Evolutionary conservation across 2,329 filamentous ascomycete species (phyloP), one percentile per base, ranked within the genome.

Genomic region (Colletotrichum australisinense): DNA sequence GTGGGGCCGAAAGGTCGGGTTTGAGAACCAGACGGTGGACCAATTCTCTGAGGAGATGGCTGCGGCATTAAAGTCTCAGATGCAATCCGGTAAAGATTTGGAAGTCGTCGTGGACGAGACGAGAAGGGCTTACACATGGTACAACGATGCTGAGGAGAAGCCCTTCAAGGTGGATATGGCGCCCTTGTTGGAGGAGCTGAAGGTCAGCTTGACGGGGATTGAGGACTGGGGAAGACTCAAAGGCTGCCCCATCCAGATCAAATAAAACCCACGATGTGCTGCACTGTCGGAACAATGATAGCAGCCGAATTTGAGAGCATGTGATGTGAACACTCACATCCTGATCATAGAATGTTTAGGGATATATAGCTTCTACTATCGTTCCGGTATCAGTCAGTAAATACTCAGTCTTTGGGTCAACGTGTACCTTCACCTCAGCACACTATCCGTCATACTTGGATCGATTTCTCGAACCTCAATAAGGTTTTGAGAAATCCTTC

Each of bases 81-180:
- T 78, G 24, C 72, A 82, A 38, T 75, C 78, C 6, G 79, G 81
- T 7, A 64, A 84, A n/a, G 80, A 84, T n/a, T 78, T 76, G 5
- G 81, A 82, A 12, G 75, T 73, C 14, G 78, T 84, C 30, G 76
- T 83, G 11, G 78, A 72, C 24, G 80, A 84, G 78, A 84, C 84
- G 83, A 82, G 80, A 75, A 82, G 79, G 75, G 82, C 82, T 9
- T 84, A 84, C 74, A 82, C 82, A 7, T 82, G 81, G 74, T 84
- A 84, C 73, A 83, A 84, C 38, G 81, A 84, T 69, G 77, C 79
- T 16, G 78, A 78, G 16, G 81, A 83, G 24, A 78, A 80, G 64
- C 82, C 81, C 30, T 84, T 84, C 68, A 80, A 80, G 28, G 76
- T 83, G 22, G 79, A 84, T 69, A 84, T 84, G 83, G 73, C 63